phyloP scores from a whole-genome alignment of 2,329 filamentous ascomycete species.

The Ophiostoma sp. region DNA sequence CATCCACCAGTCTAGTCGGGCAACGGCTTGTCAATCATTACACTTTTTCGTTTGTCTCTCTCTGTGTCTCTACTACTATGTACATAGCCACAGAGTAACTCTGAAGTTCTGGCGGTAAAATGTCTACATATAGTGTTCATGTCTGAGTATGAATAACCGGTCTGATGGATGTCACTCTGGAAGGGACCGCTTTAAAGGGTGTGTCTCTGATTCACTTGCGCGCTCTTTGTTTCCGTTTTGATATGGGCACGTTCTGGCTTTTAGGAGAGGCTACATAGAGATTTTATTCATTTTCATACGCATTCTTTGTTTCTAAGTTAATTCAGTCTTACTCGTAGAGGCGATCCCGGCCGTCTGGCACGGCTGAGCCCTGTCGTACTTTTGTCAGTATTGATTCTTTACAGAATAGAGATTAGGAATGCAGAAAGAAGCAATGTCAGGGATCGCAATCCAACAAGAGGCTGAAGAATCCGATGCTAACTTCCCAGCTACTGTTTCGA shows the following conservation, averaged over 20 bases:
- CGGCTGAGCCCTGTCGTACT: slow-evolving; percentile 9
- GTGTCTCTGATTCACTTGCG: slow-evolving; percentile 8
- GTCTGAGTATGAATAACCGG: neutral
- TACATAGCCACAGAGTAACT: too few relatives aligned
- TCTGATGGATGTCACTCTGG: neutral
- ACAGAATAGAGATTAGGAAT: neutral
- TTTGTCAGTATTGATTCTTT: neutral
- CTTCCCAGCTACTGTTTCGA: neutral
- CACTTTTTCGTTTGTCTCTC: neutral
- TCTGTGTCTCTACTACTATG: neutral
- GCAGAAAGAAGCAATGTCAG: neutral
- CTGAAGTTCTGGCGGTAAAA: neutral
- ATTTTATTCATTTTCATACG: too few relatives aligned
- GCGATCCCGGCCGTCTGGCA: neutral
- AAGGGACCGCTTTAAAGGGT: neutral
- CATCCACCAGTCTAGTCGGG: neutral
- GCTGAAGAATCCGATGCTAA: too few relatives aligned
- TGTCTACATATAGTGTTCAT: neutral
- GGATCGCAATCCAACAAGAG: neutral
- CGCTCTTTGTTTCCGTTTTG: slow-evolving; percentile 7
- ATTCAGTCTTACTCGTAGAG: neutral
- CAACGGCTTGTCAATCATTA: neutral
- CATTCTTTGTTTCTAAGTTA: too few relatives aligned
- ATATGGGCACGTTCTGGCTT: neutral
- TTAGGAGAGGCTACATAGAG: too few relatives aligned